Conservation (phyloP, 1,139 yeast genomes). For the Geotrichum histeridarum region DNA sequence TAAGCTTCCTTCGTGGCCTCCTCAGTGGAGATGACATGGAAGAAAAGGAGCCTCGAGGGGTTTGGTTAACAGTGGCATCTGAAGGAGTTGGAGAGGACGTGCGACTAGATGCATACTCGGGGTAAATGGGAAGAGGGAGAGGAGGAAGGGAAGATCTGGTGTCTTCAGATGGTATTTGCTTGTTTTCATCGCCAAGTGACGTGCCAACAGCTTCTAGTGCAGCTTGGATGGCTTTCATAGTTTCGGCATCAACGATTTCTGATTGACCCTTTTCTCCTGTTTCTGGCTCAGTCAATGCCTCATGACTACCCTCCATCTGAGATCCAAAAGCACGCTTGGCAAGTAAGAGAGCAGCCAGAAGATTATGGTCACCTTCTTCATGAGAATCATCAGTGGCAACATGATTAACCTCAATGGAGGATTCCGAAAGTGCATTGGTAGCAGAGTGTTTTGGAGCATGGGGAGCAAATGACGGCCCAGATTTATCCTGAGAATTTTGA, state of each 20-base stretch:
- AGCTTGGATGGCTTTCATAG: conserved; percentile 38
- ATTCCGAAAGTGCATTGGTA: neutral
- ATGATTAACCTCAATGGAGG: neutral
- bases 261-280: conserved; percentile 20
- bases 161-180: conserved; percentile 1
- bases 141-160: conserved; percentile 12
- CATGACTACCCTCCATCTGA: conserved; percentile 13
- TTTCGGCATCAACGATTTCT: conserved; percentile 32
- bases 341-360: conserved; percentile 40
- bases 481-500: conserved; percentile 13
- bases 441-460: conserved; percentile 6
- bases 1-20: conserved; percentile 14
- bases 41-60: conserved; percentile 2
- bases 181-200: conserved; percentile 18
- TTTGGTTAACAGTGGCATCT: conserved; percentile 1
- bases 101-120: conserved; percentile 1
- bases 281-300: conserved; percentile 6
- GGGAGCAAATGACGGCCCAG: conserved; percentile 18
- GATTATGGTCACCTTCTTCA: conserved; percentile 23
- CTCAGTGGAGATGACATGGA: conserved; percentile 7
- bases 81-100: conserved; percentile 1
- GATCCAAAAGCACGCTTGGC: conserved; percentile 41
- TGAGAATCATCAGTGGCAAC: neutral
- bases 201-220: conserved; percentile 34
- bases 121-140: conserved; percentile 11